phyloP scores from a whole-genome alignment of 164 flowering plant species.

The Litsea cubeba region DNA sequence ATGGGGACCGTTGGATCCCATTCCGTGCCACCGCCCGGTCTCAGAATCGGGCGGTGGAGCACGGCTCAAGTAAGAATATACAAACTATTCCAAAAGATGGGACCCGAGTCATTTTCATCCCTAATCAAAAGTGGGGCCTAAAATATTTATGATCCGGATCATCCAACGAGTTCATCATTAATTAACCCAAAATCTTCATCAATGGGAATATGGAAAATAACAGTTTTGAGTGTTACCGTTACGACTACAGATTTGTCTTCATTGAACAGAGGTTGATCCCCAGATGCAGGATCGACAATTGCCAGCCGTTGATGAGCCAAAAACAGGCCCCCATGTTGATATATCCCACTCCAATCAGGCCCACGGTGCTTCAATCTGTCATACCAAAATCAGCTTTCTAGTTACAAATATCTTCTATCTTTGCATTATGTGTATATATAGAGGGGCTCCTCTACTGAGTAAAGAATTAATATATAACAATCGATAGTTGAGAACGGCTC shows the following conservation, averaged over 20 bases:
- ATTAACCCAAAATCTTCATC: neutral
- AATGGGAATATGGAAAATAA: too few relatives aligned
- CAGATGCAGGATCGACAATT: conserved; percentile 89
- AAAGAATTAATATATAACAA: too few relatives aligned
- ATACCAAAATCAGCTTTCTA: neutral
- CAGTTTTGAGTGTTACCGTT: conserved; percentile 40
- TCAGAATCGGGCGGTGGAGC: too few relatives aligned
- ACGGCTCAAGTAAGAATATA: neutral
- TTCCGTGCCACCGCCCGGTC: too few relatives aligned
- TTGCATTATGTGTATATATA: too few relatives aligned
- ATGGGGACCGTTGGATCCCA: too few relatives aligned
- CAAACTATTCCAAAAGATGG: neutral
- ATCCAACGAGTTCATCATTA: too few relatives aligned
- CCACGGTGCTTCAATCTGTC: conserved; percentile 95
- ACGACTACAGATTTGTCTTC: conserved; percentile 78
- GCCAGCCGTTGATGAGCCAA: conserved; percentile 90
- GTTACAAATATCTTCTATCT: too few relatives aligned
- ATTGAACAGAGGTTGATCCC: conserved; percentile 93
- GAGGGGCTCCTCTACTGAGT: too few relatives aligned
- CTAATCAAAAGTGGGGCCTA: too few relatives aligned
- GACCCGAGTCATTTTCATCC: neutral
- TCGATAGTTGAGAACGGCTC: too few relatives aligned
- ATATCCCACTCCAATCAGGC: conserved; percentile 97
- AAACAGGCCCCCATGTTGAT: conserved; percentile 71
- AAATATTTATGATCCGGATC: too few relatives aligned